Base-by-base conservation (phyloP, 768 basidiomycete genomes). In the Boletus subparvulus region DNA sequence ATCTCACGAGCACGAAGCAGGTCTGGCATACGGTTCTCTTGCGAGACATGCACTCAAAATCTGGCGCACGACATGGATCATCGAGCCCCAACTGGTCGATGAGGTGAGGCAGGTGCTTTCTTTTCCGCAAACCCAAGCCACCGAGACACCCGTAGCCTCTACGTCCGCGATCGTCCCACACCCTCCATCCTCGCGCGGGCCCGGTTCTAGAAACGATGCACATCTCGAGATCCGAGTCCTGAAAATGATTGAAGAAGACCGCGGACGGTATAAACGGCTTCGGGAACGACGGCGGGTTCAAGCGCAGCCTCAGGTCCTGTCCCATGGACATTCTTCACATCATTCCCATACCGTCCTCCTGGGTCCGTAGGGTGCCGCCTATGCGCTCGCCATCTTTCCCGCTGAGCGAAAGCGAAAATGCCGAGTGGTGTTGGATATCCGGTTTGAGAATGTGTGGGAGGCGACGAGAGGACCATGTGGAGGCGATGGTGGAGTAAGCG, bases 221-320 rank as follows among this genome's bases (percentile, higher is more conserved):
- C 28, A 33, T 33, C 32, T 33, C 32, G 32, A 33, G 50, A 82
- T 92, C n/a, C n/a, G n/a, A n/a, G n/a, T n/a, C 32, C 81, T 92
- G 65, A 86, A 88, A 56, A 85, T 92, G 19, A 93, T 95, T 60
- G 92, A 96, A 69, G 93, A 95, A 64, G 94, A 97, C 68, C 79
- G 93, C 6, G 94, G 95, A 65, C 83, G 94, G 58, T 92, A 95
- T 65, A 96, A 96, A 70, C 83, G 90, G 36, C 28, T 28, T 28
- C 28, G 28, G 28, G 28, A 28, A 28, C 28, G 28, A 28, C 84
- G 94, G 44, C 96, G 94, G 94, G 90, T 91, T n/a, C 90, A 92
- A 66, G 86, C 87, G 3, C 77, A 85, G 10, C 79, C 84, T 5
- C 85, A 84, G 58, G 32, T 33, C 11, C 32, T 33, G 32, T 11